Evolutionary conservation across 2,329 filamentous ascomycete species (phyloP).

Genomic region (Neocucurbitaria cava): DNA sequence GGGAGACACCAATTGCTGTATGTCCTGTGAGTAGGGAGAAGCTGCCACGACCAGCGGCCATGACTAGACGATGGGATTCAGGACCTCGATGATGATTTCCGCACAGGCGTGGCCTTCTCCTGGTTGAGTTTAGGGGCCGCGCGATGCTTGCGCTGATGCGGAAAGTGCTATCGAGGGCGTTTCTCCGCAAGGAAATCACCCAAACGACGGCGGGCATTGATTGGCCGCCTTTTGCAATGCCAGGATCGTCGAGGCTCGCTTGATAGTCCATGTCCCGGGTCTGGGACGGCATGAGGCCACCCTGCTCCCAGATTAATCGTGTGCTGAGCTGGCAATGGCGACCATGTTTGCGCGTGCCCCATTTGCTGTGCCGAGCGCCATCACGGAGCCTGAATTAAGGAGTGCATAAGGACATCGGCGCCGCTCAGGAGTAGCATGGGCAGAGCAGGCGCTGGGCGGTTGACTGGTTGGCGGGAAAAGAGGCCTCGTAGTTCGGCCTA

Average conservation of each 20-base stretch:
- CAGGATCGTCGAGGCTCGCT: slow-evolving; percentile 16
- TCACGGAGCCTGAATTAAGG: slow-evolving; percentile 22
- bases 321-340: slow-evolving; percentile 21
- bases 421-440: slow-evolving; percentile 25
- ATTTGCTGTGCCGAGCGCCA: slow-evolving; percentile 22
- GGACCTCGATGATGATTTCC: background rate
- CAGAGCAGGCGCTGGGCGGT: slow-evolving; percentile 2
- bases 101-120: slow-evolving; percentile 4
- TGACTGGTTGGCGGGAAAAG: slow-evolving; percentile 18
- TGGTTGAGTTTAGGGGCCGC: slow-evolving; percentile 18
- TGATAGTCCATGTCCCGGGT: slow-evolving; percentile 6
- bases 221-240: slow-evolving; percentile 14
- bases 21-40: background rate
- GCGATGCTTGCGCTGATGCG: slow-evolving; percentile 10
- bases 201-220: slow-evolving; percentile 1
- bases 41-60: background rate
- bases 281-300: slow-evolving; percentile 14
- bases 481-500: slow-evolving; percentile 17
- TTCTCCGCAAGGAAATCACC: slow-evolving; percentile 12
- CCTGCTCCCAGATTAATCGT: slow-evolving; percentile 17
- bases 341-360: slow-evolving; percentile 8
- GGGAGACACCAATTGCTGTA: background rate
- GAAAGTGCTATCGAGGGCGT: slow-evolving; percentile 17
- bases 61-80: background rate
- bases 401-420: slow-evolving; percentile 19